These are phyloP conservation scores for Ceriops decandra DNA, from an alignment of 345 rosid genomes.

Conservation along the genomic window DNA sequence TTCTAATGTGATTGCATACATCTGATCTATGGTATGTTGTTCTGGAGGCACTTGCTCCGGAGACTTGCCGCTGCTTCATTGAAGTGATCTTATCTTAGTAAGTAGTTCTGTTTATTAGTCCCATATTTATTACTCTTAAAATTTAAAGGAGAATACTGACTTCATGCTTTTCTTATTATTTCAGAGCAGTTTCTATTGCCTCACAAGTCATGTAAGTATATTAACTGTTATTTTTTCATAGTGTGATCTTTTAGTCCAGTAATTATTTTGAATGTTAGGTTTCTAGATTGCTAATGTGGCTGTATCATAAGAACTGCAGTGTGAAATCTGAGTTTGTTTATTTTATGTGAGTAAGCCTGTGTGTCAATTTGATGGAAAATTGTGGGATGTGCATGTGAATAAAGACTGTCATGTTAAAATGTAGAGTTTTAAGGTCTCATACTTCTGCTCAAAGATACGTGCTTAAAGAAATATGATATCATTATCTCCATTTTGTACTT, in stretches of 20 bases:
- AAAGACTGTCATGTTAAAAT: too few relatives aligned
- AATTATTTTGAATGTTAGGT: too few relatives aligned
- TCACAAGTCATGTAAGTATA: conserved; percentile 43
- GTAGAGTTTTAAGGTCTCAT: too few relatives aligned
- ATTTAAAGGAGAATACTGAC: conserved; percentile 5
- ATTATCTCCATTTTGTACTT: not conserved
- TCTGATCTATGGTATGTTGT: conserved; percentile 56
- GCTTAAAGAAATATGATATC: too few relatives aligned
- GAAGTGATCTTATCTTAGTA: conserved; percentile 30
- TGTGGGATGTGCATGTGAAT: not conserved
- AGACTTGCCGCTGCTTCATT: conserved; percentile 32
- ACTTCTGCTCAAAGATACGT: too few relatives aligned
- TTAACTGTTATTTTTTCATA: conserved; percentile 2
- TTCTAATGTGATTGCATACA: conserved; percentile 48
- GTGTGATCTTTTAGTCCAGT: not conserved
- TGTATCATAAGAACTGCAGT: too few relatives aligned
- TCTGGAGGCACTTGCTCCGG: conserved; percentile 53
- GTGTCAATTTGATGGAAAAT: not conserved
- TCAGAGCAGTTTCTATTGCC: conserved; percentile 33
- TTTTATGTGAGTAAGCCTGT: not conserved
- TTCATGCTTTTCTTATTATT: conserved; percentile 22
- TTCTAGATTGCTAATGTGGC: too few relatives aligned
- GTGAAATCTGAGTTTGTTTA: not conserved
- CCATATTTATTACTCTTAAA: not conserved
- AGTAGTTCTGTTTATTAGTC: conserved; percentile 25